Conservation (phyloP, 2,329 filamentous ascomycete genomes). For the Cadophora gregata region DNA sequence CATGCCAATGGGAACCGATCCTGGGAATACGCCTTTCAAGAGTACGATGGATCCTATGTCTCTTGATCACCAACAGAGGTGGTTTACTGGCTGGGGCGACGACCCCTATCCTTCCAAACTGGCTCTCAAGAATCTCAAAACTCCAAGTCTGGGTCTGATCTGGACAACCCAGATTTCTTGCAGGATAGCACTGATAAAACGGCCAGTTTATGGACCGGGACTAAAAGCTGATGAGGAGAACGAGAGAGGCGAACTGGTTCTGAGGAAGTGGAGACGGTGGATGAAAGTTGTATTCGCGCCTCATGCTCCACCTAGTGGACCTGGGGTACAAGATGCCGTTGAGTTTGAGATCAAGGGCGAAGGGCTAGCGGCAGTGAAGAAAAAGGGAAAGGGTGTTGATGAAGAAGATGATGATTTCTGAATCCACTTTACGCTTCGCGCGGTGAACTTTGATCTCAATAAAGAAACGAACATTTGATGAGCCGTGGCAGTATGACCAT, state of each 20-base stretch:
- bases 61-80: conserved; percentile 89
- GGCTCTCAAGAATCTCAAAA: conserved; percentile 66
- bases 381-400: conserved; percentile 19
- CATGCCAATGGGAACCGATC: conserved; percentile 17
- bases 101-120: conserved; percentile 49
- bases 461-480: not conserved
- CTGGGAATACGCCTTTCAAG: conserved; percentile 20
- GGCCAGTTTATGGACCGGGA: conserved; percentile 56
- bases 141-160: conserved; percentile 83
- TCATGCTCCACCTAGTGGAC: conserved; percentile 65
- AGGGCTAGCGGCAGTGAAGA: conserved; percentile 54
- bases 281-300: conserved; percentile 91
- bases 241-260: conserved; percentile 52
- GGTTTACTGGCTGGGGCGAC: conserved; percentile 96
- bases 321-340: conserved; percentile 57
- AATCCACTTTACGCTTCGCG: not conserved
- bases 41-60: conserved; percentile 62
- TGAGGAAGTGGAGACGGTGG: conserved; percentile 72
- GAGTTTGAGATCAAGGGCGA: conserved; percentile 79
- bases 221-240: conserved; percentile 47
- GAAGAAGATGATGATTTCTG: conserved; percentile 22
- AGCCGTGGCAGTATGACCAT: not conserved
- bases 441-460: not conserved
- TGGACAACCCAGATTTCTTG: conserved; percentile 91
- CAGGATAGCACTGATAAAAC: conserved; percentile 80